Conservation (phyloP, 2,329 filamentous ascomycete genomes). For the Alternaria dauci region DNA sequence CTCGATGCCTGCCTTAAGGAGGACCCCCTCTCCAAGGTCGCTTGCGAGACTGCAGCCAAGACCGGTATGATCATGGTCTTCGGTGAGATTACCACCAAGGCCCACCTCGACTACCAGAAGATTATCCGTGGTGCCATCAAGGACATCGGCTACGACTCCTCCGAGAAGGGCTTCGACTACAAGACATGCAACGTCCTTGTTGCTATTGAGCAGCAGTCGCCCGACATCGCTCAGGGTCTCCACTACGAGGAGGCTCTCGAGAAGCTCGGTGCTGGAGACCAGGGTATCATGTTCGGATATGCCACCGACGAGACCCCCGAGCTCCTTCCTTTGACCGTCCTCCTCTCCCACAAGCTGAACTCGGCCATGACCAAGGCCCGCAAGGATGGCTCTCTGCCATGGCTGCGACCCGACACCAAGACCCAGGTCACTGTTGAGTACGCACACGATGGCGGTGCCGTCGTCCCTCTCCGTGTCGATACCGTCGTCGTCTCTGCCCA, state of each 20-base stretch:
- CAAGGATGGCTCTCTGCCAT: slow-evolving; percentile 85
- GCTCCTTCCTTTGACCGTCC: slow-evolving; percentile 91
- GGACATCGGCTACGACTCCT: slow-evolving; percentile 98
- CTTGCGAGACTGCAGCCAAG: slow-evolving; percentile 99
- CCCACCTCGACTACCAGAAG: slow-evolving; percentile 96
- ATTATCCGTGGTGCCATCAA: slow-evolving; percentile 93
- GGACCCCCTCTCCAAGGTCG: slow-evolving; percentile 97
- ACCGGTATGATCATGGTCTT: slow-evolving; percentile 95
- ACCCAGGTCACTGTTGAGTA: slow-evolving; percentile 99
- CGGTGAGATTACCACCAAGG: slow-evolving; percentile 93
- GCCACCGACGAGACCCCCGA: slow-evolving; percentile 99
- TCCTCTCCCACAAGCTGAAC: slow-evolving; percentile 97
- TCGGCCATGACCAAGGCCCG: slow-evolving; percentile 90
- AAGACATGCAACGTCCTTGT: slow-evolving; percentile 99
- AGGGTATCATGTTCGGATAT: slow-evolving; percentile 99
- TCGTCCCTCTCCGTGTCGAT: slow-evolving; percentile 91
- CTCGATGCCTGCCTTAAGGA: slow-evolving; percentile 96
- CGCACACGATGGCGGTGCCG: slow-evolving; percentile 92
- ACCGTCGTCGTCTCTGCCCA: slow-evolving; percentile 97
- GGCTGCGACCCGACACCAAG: slow-evolving; percentile 99
- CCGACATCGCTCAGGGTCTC: slow-evolving; percentile 98
- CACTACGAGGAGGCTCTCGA: slow-evolving; percentile 98
- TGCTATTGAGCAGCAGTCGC: slow-evolving; percentile 98
- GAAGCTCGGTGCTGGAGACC: slow-evolving; percentile 97
- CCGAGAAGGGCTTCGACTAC: slow-evolving; percentile 98